Percentiles rank a stretch among this genome's conserved stretches.
These are phyloP conservation scores for Isatis lusitanica DNA, from an alignment of 441 rosid species.

Conservation along the genomic window DNA sequence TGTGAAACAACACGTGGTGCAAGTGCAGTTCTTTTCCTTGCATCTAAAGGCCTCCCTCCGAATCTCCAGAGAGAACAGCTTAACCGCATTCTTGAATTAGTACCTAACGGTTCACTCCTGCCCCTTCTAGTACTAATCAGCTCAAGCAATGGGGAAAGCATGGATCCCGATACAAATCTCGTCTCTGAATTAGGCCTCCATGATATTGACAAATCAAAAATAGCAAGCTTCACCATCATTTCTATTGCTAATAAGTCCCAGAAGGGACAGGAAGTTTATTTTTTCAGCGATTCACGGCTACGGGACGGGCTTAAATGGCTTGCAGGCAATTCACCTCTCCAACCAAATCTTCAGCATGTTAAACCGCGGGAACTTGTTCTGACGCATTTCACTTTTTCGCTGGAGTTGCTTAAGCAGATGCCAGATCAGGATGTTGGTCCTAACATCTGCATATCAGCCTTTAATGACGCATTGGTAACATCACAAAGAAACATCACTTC, in stretches of 20 bases:
- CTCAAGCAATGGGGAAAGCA: constrained; percentile 41
- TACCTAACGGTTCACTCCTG: constrained; percentile 66
- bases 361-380: constrained; percentile 61
- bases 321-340: constrained; percentile 71
- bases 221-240: constrained; percentile 54
- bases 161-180: constrained; percentile 47
- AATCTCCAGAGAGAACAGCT: constrained; percentile 62
- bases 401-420: constrained; percentile 54
- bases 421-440: constrained; percentile 54
- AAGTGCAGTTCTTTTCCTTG: constrained; percentile 73
- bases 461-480: constrained; percentile 78
- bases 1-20: constrained; percentile 59
- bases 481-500: constrained; percentile 48
- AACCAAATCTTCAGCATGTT: constrained; percentile 56
- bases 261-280: constrained; percentile 45
- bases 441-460: constrained; percentile 66
- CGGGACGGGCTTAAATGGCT: constrained; percentile 86
- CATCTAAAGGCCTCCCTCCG: constrained; percentile 61
- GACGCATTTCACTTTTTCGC: constrained; percentile 50
- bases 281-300: constrained; percentile 64
- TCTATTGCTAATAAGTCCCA: constrained; percentile 56
- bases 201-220: constrained; percentile 65
- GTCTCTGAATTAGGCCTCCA: constrained; percentile 59
- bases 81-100: constrained; percentile 55
- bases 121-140: constrained; percentile 79